Evolutionary conservation across 148 eudicot species (phyloP).

Genomic region (Persicaria maculosa): DNA sequence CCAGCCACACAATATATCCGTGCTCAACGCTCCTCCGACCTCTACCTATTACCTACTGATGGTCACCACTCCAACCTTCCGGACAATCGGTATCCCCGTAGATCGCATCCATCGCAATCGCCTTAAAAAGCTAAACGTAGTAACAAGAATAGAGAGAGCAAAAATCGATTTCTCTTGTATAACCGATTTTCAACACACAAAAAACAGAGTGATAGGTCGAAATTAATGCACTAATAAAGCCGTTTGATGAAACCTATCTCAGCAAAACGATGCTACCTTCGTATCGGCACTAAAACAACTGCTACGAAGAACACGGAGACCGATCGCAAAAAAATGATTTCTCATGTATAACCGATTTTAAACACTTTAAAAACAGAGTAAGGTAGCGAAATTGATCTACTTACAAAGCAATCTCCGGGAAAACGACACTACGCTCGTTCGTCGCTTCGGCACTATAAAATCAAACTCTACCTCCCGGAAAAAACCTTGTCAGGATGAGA

Average conservation of each 20-base stretch:
- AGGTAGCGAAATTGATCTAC: background rate
- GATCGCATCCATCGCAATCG: background rate
- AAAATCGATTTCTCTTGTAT: background rate
- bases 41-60: background rate
- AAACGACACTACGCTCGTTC: background rate
- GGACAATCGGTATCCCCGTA: background rate
- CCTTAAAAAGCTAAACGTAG: background rate
- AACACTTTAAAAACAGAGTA: background rate
- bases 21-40: background rate
- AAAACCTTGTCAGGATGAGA: background rate
- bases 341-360: too few relatives aligned
- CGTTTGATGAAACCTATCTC: background rate
- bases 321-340: too few relatives aligned
- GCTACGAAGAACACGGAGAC: too few relatives aligned
- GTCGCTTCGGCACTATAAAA: background rate
- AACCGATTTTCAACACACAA: background rate
- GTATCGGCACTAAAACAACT: too few relatives aligned
- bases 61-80: background rate
- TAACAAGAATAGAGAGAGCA: background rate
- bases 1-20: background rate
- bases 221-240: background rate
- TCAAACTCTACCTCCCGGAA: too few relatives aligned
- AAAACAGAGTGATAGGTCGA: background rate
- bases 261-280: background rate
- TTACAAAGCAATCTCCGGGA: background rate